Evolutionary conservation across 352 stramenopile species (phyloP).

Genomic region (Globisporangium lucens): DNA sequence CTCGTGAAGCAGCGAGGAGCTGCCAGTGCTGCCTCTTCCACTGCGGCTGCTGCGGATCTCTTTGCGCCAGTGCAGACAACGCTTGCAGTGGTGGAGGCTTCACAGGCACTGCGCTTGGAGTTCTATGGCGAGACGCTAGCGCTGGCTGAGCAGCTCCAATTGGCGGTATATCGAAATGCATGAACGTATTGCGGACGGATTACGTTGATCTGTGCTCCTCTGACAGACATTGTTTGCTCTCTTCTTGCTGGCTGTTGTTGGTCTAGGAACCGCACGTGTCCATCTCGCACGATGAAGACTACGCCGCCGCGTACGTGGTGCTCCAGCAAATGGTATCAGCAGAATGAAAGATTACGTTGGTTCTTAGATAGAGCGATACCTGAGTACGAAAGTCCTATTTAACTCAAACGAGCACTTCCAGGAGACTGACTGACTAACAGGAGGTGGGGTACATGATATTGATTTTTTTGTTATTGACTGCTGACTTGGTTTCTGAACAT

Average conservation of each 20-base stretch:
- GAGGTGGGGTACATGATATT: not conserved
- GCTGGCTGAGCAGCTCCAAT: slow-evolving; percentile 45
- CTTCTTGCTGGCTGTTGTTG: not conserved
- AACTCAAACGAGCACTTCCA: not conserved
- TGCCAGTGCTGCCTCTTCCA: not conserved
- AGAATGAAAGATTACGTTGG: not conserved
- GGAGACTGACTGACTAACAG: no score
- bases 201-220: not conserved
- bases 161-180: slow-evolving; percentile 37
- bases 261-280: slow-evolving; percentile 54
- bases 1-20: slow-evolving; percentile 14
- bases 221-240: not conserved
- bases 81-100: slow-evolving; percentile 27
- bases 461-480: not conserved
- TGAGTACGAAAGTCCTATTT: not conserved
- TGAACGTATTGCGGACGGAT: not conserved
- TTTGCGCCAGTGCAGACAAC: slow-evolving; percentile 22
- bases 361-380: not conserved
- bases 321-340: slow-evolving; percentile 32
- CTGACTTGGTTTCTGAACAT: not conserved
- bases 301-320: slow-evolving; percentile 76
- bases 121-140: slow-evolving; percentile 57
- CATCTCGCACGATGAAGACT: slow-evolving; percentile 81
- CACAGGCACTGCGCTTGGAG: slow-evolving; percentile 42
- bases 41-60: not conserved